A percentile compares a stretch with the other conserved stretches of the same genome.
These are phyloP conservation scores for Backusella westeae DNA, from an alignment of 192 early-diverging fungal genomes.

Conservation along the genomic window DNA sequence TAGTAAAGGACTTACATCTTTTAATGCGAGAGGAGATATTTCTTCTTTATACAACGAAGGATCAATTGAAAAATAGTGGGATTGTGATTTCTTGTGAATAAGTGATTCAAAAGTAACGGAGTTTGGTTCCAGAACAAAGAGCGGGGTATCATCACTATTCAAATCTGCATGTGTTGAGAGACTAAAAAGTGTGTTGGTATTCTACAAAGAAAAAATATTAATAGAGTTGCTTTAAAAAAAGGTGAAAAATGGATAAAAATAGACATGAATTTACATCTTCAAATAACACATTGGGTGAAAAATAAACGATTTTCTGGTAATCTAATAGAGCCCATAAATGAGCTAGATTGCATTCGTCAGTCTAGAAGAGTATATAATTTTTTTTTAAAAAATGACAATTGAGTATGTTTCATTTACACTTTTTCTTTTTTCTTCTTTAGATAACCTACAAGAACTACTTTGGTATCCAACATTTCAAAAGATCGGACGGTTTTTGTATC, in stretches of 20 bases:
- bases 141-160: not conserved
- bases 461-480: not conserved
- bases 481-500: not conserved
- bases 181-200: not conserved
- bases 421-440: not conserved
- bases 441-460: not conserved
- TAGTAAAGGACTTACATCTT: not conserved
- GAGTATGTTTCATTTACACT: not conserved
- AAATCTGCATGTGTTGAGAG: not conserved
- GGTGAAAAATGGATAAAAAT: not conserved
- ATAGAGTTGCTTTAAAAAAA: not conserved
- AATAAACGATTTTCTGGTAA: constrained; percentile 20
- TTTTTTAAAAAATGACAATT: not conserved
- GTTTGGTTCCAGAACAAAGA: constrained; percentile 10
- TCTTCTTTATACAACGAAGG: not conserved
- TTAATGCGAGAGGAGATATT: not conserved
- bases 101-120: constrained; percentile 8
- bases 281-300: constrained; percentile 6
- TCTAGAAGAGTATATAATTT: not conserved
- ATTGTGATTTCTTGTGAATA: not conserved
- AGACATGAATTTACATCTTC: not conserved
- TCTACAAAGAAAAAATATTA: not conserved
- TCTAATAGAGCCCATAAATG: constrained; percentile 11
- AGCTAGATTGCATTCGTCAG: not conserved
- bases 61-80: not conserved